These are phyloP conservation scores for Hymenotorrendiella dingleyae DNA, from an alignment of 2,329 filamentous ascomycete species.

Conservation along the genomic window DNA sequence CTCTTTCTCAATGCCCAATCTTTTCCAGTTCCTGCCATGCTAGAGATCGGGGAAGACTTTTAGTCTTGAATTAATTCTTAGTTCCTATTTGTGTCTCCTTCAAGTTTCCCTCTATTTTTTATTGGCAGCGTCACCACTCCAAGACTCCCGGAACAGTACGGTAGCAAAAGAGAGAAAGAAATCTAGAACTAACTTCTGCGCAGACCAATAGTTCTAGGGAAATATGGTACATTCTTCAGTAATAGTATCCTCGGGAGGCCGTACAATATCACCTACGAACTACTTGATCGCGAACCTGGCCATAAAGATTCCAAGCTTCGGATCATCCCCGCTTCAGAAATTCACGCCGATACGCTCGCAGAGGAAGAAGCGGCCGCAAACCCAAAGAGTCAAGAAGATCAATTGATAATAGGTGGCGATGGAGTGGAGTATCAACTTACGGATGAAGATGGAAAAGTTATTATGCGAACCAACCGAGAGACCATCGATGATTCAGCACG, in stretches of 20 bases:
- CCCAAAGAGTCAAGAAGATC: conserved; percentile 36
- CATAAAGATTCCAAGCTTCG: conserved; percentile 65
- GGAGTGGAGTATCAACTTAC: conserved; percentile 42
- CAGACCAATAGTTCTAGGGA: conserved; percentile 82
- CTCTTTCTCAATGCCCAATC: too few species aligned
- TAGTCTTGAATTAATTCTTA: too few species aligned
- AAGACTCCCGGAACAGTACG: too few species aligned
- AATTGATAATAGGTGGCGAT: conserved; percentile 36
- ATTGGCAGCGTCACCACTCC: too few species aligned
- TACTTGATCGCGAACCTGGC: conserved; percentile 63
- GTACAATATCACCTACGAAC: conserved; percentile 85
- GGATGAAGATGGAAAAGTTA: conserved; percentile 42
- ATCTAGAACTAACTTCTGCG: conserved; percentile 15
- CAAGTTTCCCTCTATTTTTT: too few species aligned
- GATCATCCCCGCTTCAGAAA: conserved; percentile 71
- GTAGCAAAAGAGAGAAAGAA: too few species aligned
- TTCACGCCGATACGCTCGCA: conserved; percentile 71
- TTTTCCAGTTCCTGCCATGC: too few species aligned
- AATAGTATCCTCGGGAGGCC: conserved; percentile 90
- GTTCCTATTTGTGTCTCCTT: too few species aligned
- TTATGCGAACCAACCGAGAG: conserved; percentile 52
- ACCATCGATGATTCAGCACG: conserved; percentile 56
- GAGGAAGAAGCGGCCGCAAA: conserved; percentile 43
- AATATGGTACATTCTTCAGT: conserved; percentile 85
- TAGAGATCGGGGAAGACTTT: too few species aligned